A percentile compares a stretch with the other conserved stretches of the same genome.
phyloP scores from a whole-genome alignment of 441 rosid species.

The Gossypium laxum region DNA sequence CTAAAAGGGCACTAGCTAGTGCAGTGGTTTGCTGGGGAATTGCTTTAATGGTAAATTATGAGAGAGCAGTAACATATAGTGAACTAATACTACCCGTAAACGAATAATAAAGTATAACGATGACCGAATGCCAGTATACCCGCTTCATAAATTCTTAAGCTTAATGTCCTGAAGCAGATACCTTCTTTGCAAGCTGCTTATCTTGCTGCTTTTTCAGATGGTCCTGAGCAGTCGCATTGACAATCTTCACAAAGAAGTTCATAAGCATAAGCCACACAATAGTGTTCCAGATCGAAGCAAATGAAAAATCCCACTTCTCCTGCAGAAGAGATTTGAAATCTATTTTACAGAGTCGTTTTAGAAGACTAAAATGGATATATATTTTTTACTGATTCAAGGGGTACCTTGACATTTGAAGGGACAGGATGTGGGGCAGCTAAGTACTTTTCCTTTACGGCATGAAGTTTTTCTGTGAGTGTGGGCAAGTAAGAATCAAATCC shows the following conservation, averaged over 20 bases:
- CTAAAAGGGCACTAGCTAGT: constrained; percentile 16
- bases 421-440: constrained; percentile 39
- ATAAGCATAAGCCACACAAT: constrained; percentile 91
- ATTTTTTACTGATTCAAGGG: neutral
- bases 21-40: neutral
- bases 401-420: constrained; percentile 47
- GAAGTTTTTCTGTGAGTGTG: constrained; percentile 46
- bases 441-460: constrained; percentile 49
- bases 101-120: neutral
- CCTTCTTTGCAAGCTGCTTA: constrained; percentile 34
- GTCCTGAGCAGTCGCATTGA: constrained; percentile 65
- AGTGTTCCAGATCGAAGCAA: constrained; percentile 71
- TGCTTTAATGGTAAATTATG: neutral
- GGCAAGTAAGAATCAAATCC: constrained; percentile 60
- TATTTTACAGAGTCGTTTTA: neutral
- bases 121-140: neutral
- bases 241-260: constrained; percentile 78
- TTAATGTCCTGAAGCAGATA: constrained; percentile 21
- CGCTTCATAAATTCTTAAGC: constrained; percentile 19
- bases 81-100: constrained; percentile 13
- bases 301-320: constrained; percentile 50
- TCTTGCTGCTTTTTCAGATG: constrained; percentile 70
- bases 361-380: neutral
- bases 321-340: neutral
- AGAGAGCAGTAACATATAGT: neutral